phyloP scores from a whole-genome alignment of 2,329 filamentous ascomycete genomes.

The Nannizziopsis barbatae region DNA sequence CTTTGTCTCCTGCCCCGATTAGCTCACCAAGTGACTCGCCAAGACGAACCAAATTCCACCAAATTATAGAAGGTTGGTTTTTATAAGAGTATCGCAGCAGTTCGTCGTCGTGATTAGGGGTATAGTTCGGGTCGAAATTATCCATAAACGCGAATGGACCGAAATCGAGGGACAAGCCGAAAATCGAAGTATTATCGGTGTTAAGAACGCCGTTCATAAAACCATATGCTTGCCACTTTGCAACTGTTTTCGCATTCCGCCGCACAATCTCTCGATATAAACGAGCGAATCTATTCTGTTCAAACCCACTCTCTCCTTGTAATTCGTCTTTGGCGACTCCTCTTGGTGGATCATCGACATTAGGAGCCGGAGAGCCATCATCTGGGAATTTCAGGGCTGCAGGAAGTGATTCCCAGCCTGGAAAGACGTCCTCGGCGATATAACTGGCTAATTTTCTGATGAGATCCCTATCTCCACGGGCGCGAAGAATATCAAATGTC shows the following conservation, averaged over 20 bases:
- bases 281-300: conserved; percentile 77
- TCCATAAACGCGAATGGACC: conserved; percentile 97
- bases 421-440: conserved; percentile 74
- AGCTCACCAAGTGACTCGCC: conserved; percentile 83
- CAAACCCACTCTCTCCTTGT: conserved; percentile 55
- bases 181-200: conserved; percentile 91
- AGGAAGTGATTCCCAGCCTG: conserved; percentile 76
- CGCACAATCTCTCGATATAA: conserved; percentile 80
- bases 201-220: conserved; percentile 99
- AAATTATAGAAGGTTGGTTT: conserved; percentile 91
- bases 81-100: conserved; percentile 80
- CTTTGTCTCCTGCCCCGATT: conserved; percentile 60
- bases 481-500: conserved; percentile 87
- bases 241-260: conserved; percentile 77
- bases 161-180: conserved; percentile 82
- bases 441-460: conserved; percentile 69
- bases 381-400: conserved; percentile 39
- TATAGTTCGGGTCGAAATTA: conserved; percentile 88
- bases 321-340: conserved; percentile 47
- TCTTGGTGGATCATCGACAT: conserved; percentile 37
- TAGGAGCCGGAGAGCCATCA: conserved; percentile 29
- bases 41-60: conserved; percentile 93
- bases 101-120: conserved; percentile 91
- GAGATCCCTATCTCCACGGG: conserved; percentile 64
- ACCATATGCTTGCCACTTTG: conserved; percentile 94